A percentile compares a stretch with the other conserved stretches of the same genome.
Evolutionary conservation across 1,139 yeast genomes (phyloP).

Genomic region (Suzukiozyma palmioleophila): DNA sequence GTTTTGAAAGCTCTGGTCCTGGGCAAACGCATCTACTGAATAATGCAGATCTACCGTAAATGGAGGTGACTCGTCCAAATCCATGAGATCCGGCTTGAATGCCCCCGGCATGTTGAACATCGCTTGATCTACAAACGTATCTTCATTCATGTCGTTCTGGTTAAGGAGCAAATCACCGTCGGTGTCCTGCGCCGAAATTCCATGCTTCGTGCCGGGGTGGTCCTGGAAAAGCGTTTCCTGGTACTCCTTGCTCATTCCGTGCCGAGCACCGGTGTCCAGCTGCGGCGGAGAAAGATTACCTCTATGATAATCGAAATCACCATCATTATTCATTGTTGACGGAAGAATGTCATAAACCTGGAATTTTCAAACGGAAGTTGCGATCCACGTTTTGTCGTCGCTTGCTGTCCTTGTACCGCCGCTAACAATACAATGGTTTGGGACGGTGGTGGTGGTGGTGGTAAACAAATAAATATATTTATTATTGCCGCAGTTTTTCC

Average conservation of each 20-base stretch:
- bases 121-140: constrained; percentile 1
- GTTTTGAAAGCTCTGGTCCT: neutral
- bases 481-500: neutral
- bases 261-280: too few species aligned
- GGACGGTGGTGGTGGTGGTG: neutral
- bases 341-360: neutral
- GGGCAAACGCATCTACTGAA: constrained; percentile 15
- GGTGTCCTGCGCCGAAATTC: neutral
- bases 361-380: neutral
- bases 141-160: neutral
- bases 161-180: neutral
- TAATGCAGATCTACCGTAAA: constrained; percentile 36
- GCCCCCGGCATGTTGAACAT: constrained; percentile 29
- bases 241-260: too few species aligned
- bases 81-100: constrained; percentile 30
- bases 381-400: neutral
- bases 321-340: neutral
- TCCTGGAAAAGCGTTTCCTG: too few species aligned
- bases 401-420: too few species aligned
- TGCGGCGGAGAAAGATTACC: neutral
- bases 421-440: neutral
- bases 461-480: neutral
- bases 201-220: neutral
- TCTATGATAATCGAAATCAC: neutral
- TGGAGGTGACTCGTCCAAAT: constrained; percentile 37